Conservation (phyloP, 208 protist species). For the Trypanosoma mega region DNA sequence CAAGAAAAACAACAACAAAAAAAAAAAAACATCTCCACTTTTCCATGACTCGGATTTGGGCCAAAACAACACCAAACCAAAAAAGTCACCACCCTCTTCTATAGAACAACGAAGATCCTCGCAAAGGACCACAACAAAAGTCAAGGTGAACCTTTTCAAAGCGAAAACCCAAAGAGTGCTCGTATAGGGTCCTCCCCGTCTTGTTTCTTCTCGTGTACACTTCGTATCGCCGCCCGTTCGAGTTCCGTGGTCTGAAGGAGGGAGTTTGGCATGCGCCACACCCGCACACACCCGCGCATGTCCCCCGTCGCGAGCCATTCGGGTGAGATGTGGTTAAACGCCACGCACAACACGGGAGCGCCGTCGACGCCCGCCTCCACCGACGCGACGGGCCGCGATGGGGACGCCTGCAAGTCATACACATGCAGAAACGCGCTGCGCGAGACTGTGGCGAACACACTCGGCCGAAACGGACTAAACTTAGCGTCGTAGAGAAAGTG, state of each 20-base stretch:
- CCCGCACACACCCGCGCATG: conserved; percentile 47
- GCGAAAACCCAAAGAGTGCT: conserved; percentile 62
- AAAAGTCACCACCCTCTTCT: too few relatives aligned
- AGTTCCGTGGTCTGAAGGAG: conserved; percentile 71
- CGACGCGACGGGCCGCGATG: conserved; percentile 57
- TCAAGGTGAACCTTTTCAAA: background rate
- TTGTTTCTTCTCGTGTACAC: conserved; percentile 12
- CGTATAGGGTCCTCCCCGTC: conserved; percentile 27
- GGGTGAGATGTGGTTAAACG: conserved; percentile 57
- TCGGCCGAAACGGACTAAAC: conserved; percentile 85
- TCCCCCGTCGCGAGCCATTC: conserved; percentile 86
- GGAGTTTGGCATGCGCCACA: conserved; percentile 75
- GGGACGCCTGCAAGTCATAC: conserved; percentile 80
- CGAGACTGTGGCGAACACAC: conserved; percentile 77
- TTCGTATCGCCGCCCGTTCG: conserved; percentile 74
- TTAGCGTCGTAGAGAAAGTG: conserved; percentile 83
- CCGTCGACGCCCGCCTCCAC: conserved; percentile 65
- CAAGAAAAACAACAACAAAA: too few relatives aligned
- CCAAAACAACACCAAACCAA: too few relatives aligned
- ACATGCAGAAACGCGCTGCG: conserved; percentile 77
- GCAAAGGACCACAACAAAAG: background rate
- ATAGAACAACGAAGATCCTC: too few relatives aligned
- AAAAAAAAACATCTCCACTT: too few relatives aligned
- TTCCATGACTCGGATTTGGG: too few relatives aligned
- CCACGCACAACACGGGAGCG: conserved; percentile 52